Base-by-base conservation (phyloP, 1,139 yeast species). In the Chernovozyma aurita region DNA sequence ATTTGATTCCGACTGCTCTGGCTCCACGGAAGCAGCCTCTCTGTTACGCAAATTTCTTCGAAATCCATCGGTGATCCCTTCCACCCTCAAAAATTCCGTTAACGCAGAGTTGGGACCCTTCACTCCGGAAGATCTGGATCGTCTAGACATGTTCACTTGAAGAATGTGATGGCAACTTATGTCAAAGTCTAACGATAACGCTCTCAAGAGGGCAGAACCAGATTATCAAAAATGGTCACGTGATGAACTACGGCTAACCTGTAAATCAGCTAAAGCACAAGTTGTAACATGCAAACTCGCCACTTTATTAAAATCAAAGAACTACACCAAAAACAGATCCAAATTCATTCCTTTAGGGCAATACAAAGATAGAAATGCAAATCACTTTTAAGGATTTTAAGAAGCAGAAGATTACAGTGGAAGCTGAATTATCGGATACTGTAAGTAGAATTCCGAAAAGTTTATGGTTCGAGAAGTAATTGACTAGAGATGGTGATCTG, bases 301-400 rank as follows among this genome's bases (percentile, higher is more conserved):
- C 28, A 26, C 28, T 26, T 11, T 12, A 26, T 26, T 26, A 26
- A 26, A 20, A 6, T 20, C 9, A 20, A 20, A 20, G 22, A 20
- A 20, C 22, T 20, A 9, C 6, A 7, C 22, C 22, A 20, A 6
- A 20, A 20, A n/a, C n/a, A n/a, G n/a, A n/a, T n/a, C n/a, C n/a
- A n/a, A n/a, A n/a, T n/a, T n/a, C n/a, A n/a, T n/a, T n/a, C n/a
- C n/a, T n/a, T n/a, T n/a, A n/a, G n/a, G n/a, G n/a, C n/a, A n/a
- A n/a, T n/a, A n/a, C n/a, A n/a, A n/a, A n/a, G n/a, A 45, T 47
- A 20, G 34, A 34, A 32, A 88, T 92, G 95, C 85, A 82, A 63
- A 70, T 94, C 47, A 77, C 83, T 37, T 79, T 92, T 59, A 88
- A 90, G 59, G 95, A 92, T 63, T 85, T 92, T 63, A 88, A 90